Evolutionary conservation across 1,284 basidiomycete species (phyloP).

Genomic region (Pseudozyma flocculosa): DNA sequence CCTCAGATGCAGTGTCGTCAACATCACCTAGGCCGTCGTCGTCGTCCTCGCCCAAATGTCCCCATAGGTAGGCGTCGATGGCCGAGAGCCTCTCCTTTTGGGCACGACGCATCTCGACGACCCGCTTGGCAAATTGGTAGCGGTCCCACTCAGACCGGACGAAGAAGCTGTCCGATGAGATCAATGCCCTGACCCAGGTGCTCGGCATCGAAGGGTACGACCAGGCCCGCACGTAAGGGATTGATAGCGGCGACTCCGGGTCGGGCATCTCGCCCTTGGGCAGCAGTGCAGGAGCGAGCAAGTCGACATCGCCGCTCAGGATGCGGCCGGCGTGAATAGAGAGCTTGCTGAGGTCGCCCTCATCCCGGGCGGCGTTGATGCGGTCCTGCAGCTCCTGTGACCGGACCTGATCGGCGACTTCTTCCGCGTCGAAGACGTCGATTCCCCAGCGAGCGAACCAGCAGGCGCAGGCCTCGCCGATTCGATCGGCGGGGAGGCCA

Average conservation of each 20-base stretch:
- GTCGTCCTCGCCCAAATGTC: neutral
- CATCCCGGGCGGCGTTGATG: conserved; percentile 20
- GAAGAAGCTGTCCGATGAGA: conserved; percentile 79
- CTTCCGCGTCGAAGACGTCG: conserved; percentile 74
- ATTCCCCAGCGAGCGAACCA: conserved; percentile 84
- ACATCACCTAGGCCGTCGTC: neutral
- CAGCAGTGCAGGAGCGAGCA: conserved; percentile 30
- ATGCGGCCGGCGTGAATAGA: conserved; percentile 22
- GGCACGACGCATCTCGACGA: conserved; percentile 71
- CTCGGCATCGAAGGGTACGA: conserved; percentile 63
- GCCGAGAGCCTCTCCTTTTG: conserved; percentile 43
- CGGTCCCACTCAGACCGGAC: conserved; percentile 75
- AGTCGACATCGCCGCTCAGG: conserved; percentile 30
- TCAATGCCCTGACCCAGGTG: conserved; percentile 71
- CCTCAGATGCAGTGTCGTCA: neutral
- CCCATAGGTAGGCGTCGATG: neutral
- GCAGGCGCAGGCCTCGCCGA: conserved; percentile 82
- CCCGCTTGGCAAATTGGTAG: conserved; percentile 73
- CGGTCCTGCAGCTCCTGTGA: conserved; percentile 25
- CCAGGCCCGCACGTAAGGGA: conserved; percentile 64
- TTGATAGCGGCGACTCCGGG: conserved; percentile 17
- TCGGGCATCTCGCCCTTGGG: conserved; percentile 36
- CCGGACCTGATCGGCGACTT: conserved; percentile 56
- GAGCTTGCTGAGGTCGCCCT: conserved; percentile 13
- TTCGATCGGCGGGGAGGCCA: conserved; percentile 79